Base-by-base conservation (phyloP, 805 yeast species). In the Metschnikowia baotianmanensis region DNA sequence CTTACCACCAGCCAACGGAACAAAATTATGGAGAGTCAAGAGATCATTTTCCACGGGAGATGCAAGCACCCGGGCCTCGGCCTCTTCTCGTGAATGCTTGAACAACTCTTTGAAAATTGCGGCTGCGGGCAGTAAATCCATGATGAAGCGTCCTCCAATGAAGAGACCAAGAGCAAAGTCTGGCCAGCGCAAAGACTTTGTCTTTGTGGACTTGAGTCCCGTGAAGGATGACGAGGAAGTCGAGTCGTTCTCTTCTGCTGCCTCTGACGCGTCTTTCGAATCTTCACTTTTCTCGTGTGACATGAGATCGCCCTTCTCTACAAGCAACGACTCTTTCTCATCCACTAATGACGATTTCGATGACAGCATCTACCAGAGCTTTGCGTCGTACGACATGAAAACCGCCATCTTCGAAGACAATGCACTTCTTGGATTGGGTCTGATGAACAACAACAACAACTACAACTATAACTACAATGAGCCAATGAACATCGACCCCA, bases 121-220 rank as follows among this genome's bases (percentile, higher is more conserved):
- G 38, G 68, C 72, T 39, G 69, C 70, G 26, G 68, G 65, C 18
- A 58, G 56, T 20, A 57, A 59, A 43, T 66, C 58, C 48, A 47
- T 59, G 30, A 56, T 55, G 29, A 66, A 61, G 45, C 63, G 69
- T 43, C 67, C 71, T 10, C 72, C 72, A 13, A 59, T 61, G 40
- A 67, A 61, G 48, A 66, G 74, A 53, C 74, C 74, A 23, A 69
- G 65, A 58, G 59, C 63, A 49, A 63, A 59, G 52, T 73, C 73
- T 6, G 74, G 74, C 3, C 63, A 60, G 61, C 72, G 71, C 36
- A 68, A 65, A 53, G 72, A 67, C 48, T 69, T 69, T 45, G 72
- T 69, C 15, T 69, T 69, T 48, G 74, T 69, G 31, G 73, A 69
- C 50, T 65, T 69, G 48, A 65, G 72, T 15, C 74, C 74, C 16